These are phyloP conservation scores for Thermothielavioides terrestris DNA, from an alignment of 495 filamentous ascomycete species.

Conservation along the genomic window DNA sequence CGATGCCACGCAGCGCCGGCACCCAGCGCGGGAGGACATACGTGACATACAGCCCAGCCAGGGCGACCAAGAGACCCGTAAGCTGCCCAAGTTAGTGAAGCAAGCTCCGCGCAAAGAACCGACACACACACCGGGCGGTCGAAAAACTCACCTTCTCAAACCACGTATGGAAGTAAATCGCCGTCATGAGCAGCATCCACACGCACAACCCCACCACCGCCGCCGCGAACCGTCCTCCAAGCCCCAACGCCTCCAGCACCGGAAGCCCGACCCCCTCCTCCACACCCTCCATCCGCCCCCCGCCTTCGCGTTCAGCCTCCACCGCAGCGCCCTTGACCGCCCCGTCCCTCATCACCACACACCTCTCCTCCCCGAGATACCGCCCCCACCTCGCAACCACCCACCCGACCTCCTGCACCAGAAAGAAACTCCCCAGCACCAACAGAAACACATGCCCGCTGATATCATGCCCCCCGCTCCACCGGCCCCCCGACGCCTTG, in stretches of 20 bases:
- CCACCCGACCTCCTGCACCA: conserved; percentile 71
- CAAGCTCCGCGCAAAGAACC: no score
- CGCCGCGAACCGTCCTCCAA: conserved; percentile 40
- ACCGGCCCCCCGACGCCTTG: conserved; percentile 68
- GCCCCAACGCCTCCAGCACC: conserved; percentile 25
- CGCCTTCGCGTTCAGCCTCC: no score
- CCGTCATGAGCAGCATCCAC: conserved; percentile 98
- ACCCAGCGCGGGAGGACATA: conserved; percentile 69
- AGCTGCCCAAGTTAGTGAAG: conserved; percentile 42
- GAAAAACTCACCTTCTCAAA: conserved; percentile 71
- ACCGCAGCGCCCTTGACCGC: conserved; percentile 43
- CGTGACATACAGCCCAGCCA: conserved; percentile 57
- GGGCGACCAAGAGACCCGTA: conserved; percentile 63
- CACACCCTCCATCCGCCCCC: conserved; percentile 23
- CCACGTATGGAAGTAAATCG: conserved; percentile 97
- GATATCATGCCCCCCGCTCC: conserved; percentile 88
- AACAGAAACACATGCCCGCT: conserved; percentile 92
- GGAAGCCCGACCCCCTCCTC: conserved; percentile 13
- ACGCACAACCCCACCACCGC: conserved; percentile 54
- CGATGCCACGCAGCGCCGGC: conserved; percentile 51
- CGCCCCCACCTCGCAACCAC: conserved; percentile 37
- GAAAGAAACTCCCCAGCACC: conserved; percentile 67
- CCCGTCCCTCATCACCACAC: conserved; percentile 52
- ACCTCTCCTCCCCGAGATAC: conserved; percentile 43
- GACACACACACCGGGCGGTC: no score